Evolutionary conservation across 352 stramenopile genomes (phyloP), one percentile per base, ranked within the genome.

Genomic region (Globisporangium mamillatum): DNA sequence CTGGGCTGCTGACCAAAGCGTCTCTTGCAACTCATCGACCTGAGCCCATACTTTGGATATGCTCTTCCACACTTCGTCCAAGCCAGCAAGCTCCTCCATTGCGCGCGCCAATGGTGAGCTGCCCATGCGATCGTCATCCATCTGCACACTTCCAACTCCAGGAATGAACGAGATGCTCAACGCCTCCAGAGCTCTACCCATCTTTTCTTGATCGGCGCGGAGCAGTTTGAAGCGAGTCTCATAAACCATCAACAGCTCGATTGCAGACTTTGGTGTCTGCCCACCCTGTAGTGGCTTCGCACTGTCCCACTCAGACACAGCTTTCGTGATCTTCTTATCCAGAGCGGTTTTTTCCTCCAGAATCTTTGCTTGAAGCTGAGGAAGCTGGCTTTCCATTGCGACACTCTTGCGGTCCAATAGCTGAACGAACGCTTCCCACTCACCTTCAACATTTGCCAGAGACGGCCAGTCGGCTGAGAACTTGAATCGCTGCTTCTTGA

Each of bases 1-100:
- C 59, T 98, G 94, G 8, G 98, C 88, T 20, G 88, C 95, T 56
- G 93, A 94, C 97, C 97, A 99, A 4, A 95, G 74, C 5, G 89
- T 98, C 58, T 98, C 96, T 66, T 98, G 97, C 0, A 99, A 72
- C 22, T 97, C 88, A 32, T 97, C 84, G 12, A 99, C 79, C 29
- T 88, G 67, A 44, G 80, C 71, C 77, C 85, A 97, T 7, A 97
- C 91, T 50, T 97, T 92, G 1, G 84, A 84, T 24, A 99, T 94
- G 41, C 88, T 90, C 63, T 95, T 90, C 98, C 98, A 99, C 16
- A 99, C 98, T 74, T 99, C 98, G 25, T 98, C 93, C 8, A 99
- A 83, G n/a, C 98, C 97, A 25, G 72, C 69, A 7, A 99, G 72
- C 84, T 99, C 89, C 36, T 95, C 98, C 22, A 89, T 93, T 4